Conservation (phyloP, 2,329 filamentous ascomycete species). For the Ophiostoma sp. region DNA sequence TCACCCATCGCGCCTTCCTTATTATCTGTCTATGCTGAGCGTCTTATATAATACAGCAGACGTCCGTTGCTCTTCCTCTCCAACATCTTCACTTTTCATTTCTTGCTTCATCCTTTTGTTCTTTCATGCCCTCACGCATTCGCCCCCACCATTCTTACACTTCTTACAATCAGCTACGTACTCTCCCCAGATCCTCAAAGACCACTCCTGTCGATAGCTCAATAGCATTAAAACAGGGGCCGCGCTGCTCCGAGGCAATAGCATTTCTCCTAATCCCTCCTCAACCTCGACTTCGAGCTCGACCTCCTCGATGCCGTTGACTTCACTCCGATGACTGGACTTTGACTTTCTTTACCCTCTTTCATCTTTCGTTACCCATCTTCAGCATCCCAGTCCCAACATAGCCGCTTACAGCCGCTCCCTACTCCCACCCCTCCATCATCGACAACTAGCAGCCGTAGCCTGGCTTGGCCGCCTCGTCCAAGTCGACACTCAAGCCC, state of each 20-base stretch:
- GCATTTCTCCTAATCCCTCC: not conserved
- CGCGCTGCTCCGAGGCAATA: constrained; percentile 7
- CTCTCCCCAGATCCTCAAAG: not conserved
- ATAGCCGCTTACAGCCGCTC: constrained; percentile 3
- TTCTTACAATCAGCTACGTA: constrained; percentile 8
- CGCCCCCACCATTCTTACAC: constrained; percentile 15
- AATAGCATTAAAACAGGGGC: constrained; percentile 8
- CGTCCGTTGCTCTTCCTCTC: not conserved
- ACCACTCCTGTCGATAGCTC: not conserved
- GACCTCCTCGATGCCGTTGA: not conserved
- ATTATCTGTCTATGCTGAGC: not conserved
- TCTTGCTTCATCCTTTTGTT: not conserved
- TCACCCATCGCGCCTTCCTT: not conserved
- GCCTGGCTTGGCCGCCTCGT: not conserved
- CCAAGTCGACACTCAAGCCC: not conserved
- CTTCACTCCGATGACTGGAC: not conserved
- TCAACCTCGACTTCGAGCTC: not conserved
- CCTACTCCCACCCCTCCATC: not conserved
- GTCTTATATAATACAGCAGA: constrained; percentile 1
- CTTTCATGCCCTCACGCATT: not conserved
- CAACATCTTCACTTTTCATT: not conserved
- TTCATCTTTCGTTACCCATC: too few relatives aligned
- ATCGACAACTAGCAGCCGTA: constrained; percentile 11
- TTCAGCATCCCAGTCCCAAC: not conserved
- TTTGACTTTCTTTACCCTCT: not conserved